Evolutionary conservation across 208 protist species (phyloP), one percentile per base, ranked within the genome.

Genomic region (Trypanosoma scelopori): DNA sequence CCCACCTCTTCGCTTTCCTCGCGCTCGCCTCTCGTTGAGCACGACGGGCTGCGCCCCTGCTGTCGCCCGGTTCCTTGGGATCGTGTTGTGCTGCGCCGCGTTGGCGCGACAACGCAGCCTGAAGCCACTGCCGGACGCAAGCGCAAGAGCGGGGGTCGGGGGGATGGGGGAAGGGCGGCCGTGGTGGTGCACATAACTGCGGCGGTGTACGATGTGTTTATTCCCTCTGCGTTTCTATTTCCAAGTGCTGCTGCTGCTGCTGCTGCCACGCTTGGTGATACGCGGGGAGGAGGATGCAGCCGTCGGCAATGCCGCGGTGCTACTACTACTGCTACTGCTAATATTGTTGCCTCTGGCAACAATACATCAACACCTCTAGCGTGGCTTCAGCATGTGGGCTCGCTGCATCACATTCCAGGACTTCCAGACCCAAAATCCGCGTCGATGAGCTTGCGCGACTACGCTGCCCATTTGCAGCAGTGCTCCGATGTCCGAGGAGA

Each of bases 381-480:
- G 16, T 49, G 37, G 37, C 37, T 41, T 13, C 66, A 65, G 41
- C 37, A 49, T 43, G 50, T 72, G n/a, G 66, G 32, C 18, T 22
- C 59, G 2, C 42, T 72, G 16, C 57, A 72, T 57, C 55, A 65
- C 57, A 72, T 72, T 52, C 66, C 66, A n/a, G 66, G 66, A 13
- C 23, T 72, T 15, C 46, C 66, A 13, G 66, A 72, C 28, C 66
- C 58, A 9, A n/a, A 9, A 0, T 22, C n/a, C 0, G 1, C n/a
- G 18, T 18, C 7, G 43, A 32, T 72, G 41, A 72, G 43, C 18
- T 23, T 72, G 43, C 23, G 53, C 2, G 50, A 57, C 7, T 65
- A 64, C 52, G 50, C 25, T 27, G 5, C 49, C 35, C 27, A 52
- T 23, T 25, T 72, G 22, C 12, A 59, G 35, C 48, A 11, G 47